phyloP scores from a whole-genome alignment of 352 stramenopile species.

The Plasmopara viticola region DNA sequence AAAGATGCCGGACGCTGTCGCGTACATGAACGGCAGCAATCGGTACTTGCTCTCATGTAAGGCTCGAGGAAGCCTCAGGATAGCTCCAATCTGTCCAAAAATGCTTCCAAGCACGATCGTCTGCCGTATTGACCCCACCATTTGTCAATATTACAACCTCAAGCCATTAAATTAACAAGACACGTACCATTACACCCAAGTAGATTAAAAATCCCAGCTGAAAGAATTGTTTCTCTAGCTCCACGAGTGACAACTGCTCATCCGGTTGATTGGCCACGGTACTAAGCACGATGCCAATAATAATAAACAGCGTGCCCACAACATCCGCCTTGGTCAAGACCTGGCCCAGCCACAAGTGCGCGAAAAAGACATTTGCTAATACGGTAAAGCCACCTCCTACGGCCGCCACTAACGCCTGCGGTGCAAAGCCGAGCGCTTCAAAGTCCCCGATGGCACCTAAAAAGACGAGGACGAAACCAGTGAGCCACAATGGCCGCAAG shows the following conservation, averaged over 20 bases:
- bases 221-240: conserved; percentile 78
- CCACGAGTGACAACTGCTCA: conserved; percentile 65
- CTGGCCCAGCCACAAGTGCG: conserved; percentile 79
- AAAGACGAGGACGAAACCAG: conserved; percentile 70
- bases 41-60: conserved; percentile 60
- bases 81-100: conserved; percentile 70
- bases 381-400: conserved; percentile 83
- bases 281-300: conserved; percentile 75
- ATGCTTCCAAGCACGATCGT: conserved; percentile 55
- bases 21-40: conserved; percentile 71
- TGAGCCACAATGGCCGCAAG: conserved; percentile 78
- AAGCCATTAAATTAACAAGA: not conserved
- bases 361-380: conserved; percentile 87
- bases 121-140: conserved; percentile 17
- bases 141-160: conserved; percentile 5
- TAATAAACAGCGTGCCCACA: conserved; percentile 67
- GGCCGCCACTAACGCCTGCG: conserved; percentile 79
- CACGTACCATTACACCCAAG: conserved; percentile 59
- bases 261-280: conserved; percentile 79
- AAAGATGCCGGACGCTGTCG: conserved; percentile 76
- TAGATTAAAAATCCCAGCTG: conserved; percentile 75
- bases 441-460: conserved; percentile 83
- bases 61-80: conserved; percentile 38
- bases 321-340: conserved; percentile 62
- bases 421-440: conserved; percentile 80